Conservation (phyloP, 2,329 filamentous ascomycete genomes). For the Ambrosiella xylebori region DNA sequence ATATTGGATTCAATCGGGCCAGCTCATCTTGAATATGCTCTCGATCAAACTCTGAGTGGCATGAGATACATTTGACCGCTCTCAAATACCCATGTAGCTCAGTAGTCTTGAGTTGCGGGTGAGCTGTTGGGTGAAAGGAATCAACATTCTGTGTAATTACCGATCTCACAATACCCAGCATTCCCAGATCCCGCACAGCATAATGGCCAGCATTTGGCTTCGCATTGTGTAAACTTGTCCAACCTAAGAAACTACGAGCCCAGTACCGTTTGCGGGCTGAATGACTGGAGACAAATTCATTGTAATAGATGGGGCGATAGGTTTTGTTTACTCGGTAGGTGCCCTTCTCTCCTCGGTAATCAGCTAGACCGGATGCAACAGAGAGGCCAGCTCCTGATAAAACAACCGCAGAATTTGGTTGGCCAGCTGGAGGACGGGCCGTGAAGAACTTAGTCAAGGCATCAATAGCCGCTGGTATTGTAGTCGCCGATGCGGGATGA, state of each 20-base stretch:
- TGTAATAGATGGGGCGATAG: conserved; percentile 82
- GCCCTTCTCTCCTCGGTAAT: conserved; percentile 78
- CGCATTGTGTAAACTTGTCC: conserved; percentile 66
- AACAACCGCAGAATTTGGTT: conserved; percentile 28
- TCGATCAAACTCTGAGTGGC: conserved; percentile 53
- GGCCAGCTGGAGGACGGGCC: conserved; percentile 33
- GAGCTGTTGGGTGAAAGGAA: conserved; percentile 69
- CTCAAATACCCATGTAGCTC: conserved; percentile 88
- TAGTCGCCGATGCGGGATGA: conserved; percentile 54
- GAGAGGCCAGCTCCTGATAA: conserved; percentile 79
- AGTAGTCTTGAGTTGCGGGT: conserved; percentile 56
- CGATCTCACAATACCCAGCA: conserved; percentile 52
- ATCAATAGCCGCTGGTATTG: conserved; percentile 53
- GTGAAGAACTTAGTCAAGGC: conserved; percentile 65
- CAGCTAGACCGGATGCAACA: conserved; percentile 78
- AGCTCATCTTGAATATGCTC: conserved; percentile 60
- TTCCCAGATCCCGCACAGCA: conserved; percentile 55
- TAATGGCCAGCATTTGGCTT: conserved; percentile 63
- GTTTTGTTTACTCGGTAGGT: conserved; percentile 85
- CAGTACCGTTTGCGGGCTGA: conserved; percentile 85
- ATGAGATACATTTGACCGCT: conserved; percentile 64
- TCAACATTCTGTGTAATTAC: conserved; percentile 97
- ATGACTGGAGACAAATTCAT: conserved; percentile 71
- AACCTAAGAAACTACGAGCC: conserved; percentile 87
- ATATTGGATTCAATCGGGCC: conserved; percentile 65